Evolutionary conservation across 2,329 filamentous ascomycete genomes (phyloP).

Genomic region (Ophiostoma montium): DNA sequence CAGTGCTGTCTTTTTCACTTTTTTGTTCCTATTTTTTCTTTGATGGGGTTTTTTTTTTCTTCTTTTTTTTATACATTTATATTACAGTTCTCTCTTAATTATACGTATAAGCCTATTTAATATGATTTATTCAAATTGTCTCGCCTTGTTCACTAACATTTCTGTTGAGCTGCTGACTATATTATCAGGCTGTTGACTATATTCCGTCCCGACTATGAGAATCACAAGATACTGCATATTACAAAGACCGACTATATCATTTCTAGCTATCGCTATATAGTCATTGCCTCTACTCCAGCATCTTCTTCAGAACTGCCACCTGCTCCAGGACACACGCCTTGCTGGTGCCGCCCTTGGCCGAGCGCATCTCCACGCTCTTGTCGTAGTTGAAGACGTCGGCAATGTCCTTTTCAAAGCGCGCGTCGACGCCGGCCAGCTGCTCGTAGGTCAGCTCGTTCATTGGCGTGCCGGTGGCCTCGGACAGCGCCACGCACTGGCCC

Average conservation of each 20-base stretch:
- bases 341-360: slow-evolving; percentile 66
- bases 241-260: no score
- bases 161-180: no score
- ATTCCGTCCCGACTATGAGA: no score
- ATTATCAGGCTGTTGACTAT: no score
- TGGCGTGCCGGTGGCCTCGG: slow-evolving; percentile 48
- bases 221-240: no score
- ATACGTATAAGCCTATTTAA: no score
- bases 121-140: no score
- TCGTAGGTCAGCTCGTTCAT: slow-evolving; percentile 59
- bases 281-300: background rate
- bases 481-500: slow-evolving; percentile 58
- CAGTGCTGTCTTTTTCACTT: no score
- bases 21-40: background rate
- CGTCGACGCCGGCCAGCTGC: slow-evolving; percentile 54
- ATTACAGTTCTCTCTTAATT: no score
- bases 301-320: slow-evolving; percentile 12
- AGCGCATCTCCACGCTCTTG: slow-evolving; percentile 65
- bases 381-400: slow-evolving; percentile 64
- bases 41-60: background rate
- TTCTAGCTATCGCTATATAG: no score
- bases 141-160: no score
- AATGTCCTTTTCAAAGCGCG: slow-evolving; percentile 58
- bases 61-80: background rate
- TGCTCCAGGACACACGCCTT: slow-evolving; percentile 26